Percentiles rank a stretch among this genome's conserved stretches.
Evolutionary conservation across 352 stramenopile species (phyloP).

Genomic region (Phytophthora cactorum): DNA sequence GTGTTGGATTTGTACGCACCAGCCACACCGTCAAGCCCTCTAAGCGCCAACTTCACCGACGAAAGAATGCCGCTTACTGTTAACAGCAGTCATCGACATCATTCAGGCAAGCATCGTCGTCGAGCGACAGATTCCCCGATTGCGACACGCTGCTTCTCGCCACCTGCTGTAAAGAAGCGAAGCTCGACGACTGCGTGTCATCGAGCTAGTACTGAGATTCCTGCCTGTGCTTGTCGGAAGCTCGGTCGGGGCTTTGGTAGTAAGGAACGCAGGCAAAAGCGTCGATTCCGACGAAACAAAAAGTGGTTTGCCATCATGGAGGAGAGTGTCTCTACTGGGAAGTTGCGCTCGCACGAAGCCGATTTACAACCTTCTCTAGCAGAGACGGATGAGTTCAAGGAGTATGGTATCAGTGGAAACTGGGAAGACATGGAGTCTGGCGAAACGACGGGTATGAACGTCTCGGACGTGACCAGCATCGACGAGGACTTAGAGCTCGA

Average conservation of each 20-base stretch:
- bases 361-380: slow-evolving; percentile 34
- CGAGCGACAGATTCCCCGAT: slow-evolving; percentile 33
- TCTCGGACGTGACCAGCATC: slow-evolving; percentile 22
- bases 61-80: slow-evolving; percentile 6
- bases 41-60: slow-evolving; percentile 9
- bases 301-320: slow-evolving; percentile 56
- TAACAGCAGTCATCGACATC: not conserved
- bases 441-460: slow-evolving; percentile 10
- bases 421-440: slow-evolving; percentile 37
- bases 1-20: slow-evolving; percentile 38
- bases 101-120: slow-evolving; percentile 9
- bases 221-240: slow-evolving; percentile 51
- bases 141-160: slow-evolving; percentile 35
- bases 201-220: slow-evolving; percentile 19
- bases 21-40: slow-evolving; percentile 4
- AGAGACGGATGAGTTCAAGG: slow-evolving; percentile 41
- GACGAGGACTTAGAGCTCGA: slow-evolving; percentile 35
- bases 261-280: slow-evolving; percentile 34
- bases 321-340: slow-evolving; percentile 45
- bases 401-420: slow-evolving; percentile 31
- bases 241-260: slow-evolving; percentile 46
- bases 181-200: slow-evolving; percentile 34
- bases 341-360: slow-evolving; percentile 34
- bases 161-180: slow-evolving; percentile 33
- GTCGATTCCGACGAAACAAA: slow-evolving; percentile 57